These are phyloP conservation scores for Lathyrus aphaca DNA, from an alignment of 306 rosid species.

Conservation along the genomic window DNA sequence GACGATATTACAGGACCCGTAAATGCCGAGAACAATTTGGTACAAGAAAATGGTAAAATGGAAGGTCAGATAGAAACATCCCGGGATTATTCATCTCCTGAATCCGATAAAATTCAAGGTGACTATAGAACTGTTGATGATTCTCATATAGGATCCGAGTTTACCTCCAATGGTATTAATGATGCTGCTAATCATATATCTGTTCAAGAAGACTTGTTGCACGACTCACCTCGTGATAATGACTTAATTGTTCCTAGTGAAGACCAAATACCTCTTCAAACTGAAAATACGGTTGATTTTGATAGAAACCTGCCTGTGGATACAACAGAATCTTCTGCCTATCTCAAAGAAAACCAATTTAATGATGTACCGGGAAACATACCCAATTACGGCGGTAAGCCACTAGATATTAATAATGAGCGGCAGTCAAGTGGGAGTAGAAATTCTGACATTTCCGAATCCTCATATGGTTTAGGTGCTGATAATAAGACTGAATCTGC, in stretches of 20 bases:
- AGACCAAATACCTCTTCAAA: constrained; percentile 44
- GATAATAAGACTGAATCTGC: constrained; percentile 44
- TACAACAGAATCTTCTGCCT: constrained; percentile 51
- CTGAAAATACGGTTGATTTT: constrained; percentile 54
- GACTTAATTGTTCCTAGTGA: constrained; percentile 47
- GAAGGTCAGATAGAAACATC: constrained; percentile 56
- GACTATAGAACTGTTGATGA: constrained; percentile 56
- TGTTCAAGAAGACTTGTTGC: constrained; percentile 50
- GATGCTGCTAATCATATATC: constrained; percentile 46
- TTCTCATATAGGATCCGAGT: constrained; percentile 49
- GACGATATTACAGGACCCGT: constrained; percentile 42
- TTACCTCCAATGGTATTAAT: constrained; percentile 50
- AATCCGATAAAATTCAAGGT: constrained; percentile 48
- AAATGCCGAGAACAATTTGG: constrained; percentile 33
- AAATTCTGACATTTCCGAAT: constrained; percentile 38
- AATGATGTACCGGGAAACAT: constrained; percentile 49
- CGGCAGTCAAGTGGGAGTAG: constrained; percentile 49
- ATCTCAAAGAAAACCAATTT: constrained; percentile 49
- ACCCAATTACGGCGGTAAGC: constrained; percentile 43
- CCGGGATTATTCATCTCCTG: constrained; percentile 57
- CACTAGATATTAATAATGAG: constrained; percentile 46
- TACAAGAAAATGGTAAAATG: constrained; percentile 46
- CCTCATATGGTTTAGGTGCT: constrained; percentile 41
- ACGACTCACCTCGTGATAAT: constrained; percentile 47
- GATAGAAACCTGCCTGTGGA: constrained; percentile 48